Evolutionary conservation across 2,329 filamentous ascomycete genomes (phyloP), one percentile per base, ranked within the genome.

Genomic region (Aspergillus sp.): DNA sequence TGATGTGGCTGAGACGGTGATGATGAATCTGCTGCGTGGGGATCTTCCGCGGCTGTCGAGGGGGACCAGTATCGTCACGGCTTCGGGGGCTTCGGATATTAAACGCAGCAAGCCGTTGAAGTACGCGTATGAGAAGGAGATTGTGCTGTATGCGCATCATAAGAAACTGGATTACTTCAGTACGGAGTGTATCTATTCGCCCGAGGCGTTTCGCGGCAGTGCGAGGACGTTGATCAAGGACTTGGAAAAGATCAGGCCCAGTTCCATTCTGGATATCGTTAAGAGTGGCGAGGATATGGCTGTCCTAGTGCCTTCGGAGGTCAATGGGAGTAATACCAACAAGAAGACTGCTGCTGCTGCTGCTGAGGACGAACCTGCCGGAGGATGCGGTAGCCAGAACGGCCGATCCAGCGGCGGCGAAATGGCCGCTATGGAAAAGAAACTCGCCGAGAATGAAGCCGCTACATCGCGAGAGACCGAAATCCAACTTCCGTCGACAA

Each of bases 101-200:
- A 94, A 94, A 73, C 80, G 93, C 54, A 94, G 88, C 70, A 98
- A 98, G 70, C 93, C 93, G 9, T 76, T 98, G 41, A 97, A 98
- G 67, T 98, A 97, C 65, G 90, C 91, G 1, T 98, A 97, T 63
- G 93, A 98, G 65, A 98, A 98, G 71, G 93, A 98, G 65, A 98
- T 98, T 56, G 93, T 98, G 12, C 76, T 98, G 4, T 98, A 98
- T 64, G 93, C 93, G 4, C 88, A 97, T 63, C 89, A 98, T 73
- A 94, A 93, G 69, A 90, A 90, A 66, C 76, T 98, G 53, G 90
- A 97, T 64, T 98, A 98, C 70, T 98, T 98, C 70, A 95, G 84
- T 60, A 98, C 93, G 0, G 93, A 98, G 70, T 98, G 93, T 73
- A 89, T 98, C 50, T 98, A 98, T 73, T 95, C 88, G 45, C 93